Evolutionary conservation across 2,329 filamentous ascomycete genomes (phyloP), one percentile per base, ranked within the genome.

Genomic region (Remersonia thermophila): DNA sequence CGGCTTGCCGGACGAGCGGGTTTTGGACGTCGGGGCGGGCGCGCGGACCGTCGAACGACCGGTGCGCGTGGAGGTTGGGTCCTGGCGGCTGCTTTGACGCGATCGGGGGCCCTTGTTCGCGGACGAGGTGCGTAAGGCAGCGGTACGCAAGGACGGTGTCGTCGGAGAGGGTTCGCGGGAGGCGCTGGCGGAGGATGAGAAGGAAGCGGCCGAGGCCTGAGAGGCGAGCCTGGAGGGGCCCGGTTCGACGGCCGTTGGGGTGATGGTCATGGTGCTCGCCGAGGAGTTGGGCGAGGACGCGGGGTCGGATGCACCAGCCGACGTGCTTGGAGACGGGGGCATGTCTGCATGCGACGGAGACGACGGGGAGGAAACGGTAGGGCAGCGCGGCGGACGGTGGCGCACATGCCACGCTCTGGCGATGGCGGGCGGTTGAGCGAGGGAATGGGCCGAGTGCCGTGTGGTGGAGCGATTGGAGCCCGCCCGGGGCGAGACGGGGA

Each of bases 1-100:
- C 33, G 76, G 80, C 45, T 66, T 77, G 26, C 77, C 64, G 27
- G 80, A 71, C 12, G 82, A 81, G 33, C 89, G 63, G 40, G 76
- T 72, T 54, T 77, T 73, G 56, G 80, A 71, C 39, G 77, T 65
- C 14, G 77, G 65, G 16, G 75, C 68, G 17, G 77, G 69, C 34
- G 76, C 75, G 26, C 76, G 69, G 37, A 71, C 63, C 38, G 63
- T 69, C 39, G 63, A 61, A 47, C 58, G 65, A 38, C 57, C 55
- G 32, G 60, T 55, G 36, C 79, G 70, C 37, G 69, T 65, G 14
- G 79, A 77, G 48, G 76, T 83, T 40, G 68, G 61, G 38, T 83
- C 78, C 43, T 76, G 68, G 36, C 62, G 53, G 54, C 76, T 83
- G 54, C 72, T 76, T 55, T 77, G 80, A 50, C 77, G 73, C 40